Evolutionary conservation across 73 alveolate genomes (phyloP).

Genomic region (Paramecium caudatum): DNA sequence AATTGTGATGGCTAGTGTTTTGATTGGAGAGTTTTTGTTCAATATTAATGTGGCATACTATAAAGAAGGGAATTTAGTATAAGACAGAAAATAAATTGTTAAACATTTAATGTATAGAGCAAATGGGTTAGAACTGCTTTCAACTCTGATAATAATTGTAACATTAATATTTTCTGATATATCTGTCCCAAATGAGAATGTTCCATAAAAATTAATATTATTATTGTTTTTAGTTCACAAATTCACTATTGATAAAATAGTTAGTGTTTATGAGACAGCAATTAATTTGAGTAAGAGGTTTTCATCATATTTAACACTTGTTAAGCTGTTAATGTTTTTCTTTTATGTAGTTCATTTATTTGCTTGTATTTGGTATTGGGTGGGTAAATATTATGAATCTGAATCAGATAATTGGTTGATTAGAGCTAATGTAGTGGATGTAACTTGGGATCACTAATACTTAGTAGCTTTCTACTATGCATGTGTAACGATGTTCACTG

Average conservation of each 20-base stretch:
- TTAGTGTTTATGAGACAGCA: conserved; percentile 16
- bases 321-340: background rate
- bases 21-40: background rate
- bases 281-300: conserved; percentile 26
- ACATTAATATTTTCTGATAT: background rate
- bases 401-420: conserved; percentile 72
- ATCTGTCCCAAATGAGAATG: background rate
- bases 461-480: conserved; percentile 82
- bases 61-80: conserved; percentile 3
- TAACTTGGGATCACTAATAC: conserved; percentile 59
- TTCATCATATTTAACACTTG: conserved; percentile 1
- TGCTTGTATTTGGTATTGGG: conserved; percentile 68
- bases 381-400: conserved; percentile 30
- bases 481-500: conserved; percentile 84
- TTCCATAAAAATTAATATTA: background rate
- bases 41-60: conserved; percentile 30
- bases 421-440: conserved; percentile 58
- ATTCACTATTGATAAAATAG: background rate
- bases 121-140: background rate
- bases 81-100: conserved; percentile 8
- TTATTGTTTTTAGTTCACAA: conserved; percentile 53
- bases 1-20: background rate
- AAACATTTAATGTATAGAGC: background rate
- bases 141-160: background rate
- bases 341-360: conserved; percentile 52